Evolutionary conservation across 2,329 filamentous ascomycete species (phyloP).

Genomic region (Pseudogymnoascus sp.): DNA sequence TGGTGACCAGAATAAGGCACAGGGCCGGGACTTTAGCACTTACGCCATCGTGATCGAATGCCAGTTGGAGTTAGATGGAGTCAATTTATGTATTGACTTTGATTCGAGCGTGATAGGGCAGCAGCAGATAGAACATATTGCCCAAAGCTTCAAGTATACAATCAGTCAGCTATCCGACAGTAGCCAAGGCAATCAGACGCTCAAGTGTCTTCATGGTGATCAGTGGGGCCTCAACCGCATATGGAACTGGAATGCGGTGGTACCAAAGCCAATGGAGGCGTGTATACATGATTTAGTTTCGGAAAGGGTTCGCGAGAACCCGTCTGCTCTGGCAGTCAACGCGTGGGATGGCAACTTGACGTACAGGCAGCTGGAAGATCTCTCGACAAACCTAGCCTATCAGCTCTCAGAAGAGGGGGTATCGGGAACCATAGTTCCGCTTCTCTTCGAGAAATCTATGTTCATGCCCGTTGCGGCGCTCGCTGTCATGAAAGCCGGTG

Average conservation of each 20-base stretch:
- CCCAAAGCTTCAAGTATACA: neutral
- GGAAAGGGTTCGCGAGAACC: conserved; percentile 1
- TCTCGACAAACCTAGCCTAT: conserved; percentile 16
- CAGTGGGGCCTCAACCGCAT: neutral
- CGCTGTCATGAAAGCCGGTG: conserved; percentile 23
- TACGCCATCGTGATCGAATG: conserved; percentile 10
- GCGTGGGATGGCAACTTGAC: conserved; percentile 17
- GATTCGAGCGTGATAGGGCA: neutral
- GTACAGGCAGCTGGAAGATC: conserved; percentile 19
- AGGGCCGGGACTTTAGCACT: neutral
- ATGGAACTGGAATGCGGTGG: neutral
- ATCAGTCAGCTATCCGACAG: neutral
- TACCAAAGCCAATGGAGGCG: neutral
- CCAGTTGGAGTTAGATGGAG: neutral
- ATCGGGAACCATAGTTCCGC: conserved; percentile 11
- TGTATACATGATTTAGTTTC: conserved; percentile 7
- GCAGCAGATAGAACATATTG: neutral
- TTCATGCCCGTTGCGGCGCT: conserved; percentile 23
- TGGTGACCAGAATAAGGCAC: neutral
- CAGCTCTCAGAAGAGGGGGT: neutral
- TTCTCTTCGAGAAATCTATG: conserved; percentile 23
- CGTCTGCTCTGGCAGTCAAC: conserved; percentile 8
- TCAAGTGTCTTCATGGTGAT: neutral
- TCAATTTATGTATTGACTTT: conserved; percentile 6
- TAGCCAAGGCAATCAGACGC: neutral